A percentile compares a stretch with the other conserved stretches of the same genome.
Conservation (phyloP, 225 moss, liverwort and hornwort genomes). For the Neckera pumila region DNA sequence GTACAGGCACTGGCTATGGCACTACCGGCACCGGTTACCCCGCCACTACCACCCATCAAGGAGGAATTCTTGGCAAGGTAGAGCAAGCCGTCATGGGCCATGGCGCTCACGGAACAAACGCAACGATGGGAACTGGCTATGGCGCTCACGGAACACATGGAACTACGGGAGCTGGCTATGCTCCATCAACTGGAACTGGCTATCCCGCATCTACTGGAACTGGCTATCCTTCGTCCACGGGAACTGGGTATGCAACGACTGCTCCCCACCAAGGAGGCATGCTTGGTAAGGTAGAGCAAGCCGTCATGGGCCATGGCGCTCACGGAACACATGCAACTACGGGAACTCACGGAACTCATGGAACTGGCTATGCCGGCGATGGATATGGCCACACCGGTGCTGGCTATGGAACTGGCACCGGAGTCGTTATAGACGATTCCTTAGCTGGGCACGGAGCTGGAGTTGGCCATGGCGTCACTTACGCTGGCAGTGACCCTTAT, state of each 20-base stretch:
- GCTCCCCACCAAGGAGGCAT: not conserved
- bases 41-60: not conserved
- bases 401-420: not conserved
- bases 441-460: not conserved
- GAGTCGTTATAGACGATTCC: not conserved
- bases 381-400: not conserved
- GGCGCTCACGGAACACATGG: not conserved
- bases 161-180: not conserved
- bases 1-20: no score
- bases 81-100: slow-evolving; percentile 1
- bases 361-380: not conserved
- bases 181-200: not conserved
- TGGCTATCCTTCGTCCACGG: not conserved
- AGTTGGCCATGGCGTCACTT: not conserved
- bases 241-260: not conserved
- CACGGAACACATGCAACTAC: not conserved
- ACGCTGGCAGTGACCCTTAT: not conserved
- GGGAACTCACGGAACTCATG: not conserved
- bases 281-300: slow-evolving; percentile 3
- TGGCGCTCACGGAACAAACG: not conserved
- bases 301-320: not conserved
- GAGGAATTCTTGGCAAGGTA: not conserved
- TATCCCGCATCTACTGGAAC: not conserved
- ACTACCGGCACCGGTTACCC: not conserved
- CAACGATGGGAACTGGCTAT: not conserved